Base-by-base conservation (phyloP, 257 asterid genomes). In the Penstemon newberryi region DNA sequence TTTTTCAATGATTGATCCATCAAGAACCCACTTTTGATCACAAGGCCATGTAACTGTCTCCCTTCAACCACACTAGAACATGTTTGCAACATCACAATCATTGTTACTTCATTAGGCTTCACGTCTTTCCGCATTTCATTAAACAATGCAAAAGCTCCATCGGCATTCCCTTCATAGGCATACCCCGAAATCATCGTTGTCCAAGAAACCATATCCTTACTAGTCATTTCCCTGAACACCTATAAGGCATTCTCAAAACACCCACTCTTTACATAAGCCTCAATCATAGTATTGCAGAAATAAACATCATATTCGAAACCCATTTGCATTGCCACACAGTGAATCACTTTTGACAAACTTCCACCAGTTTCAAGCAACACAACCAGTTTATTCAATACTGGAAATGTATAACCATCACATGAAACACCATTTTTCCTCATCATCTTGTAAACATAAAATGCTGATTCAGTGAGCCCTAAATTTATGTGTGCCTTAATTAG, bases 141-240 rank as follows among this genome's bases (percentile, higher is more conserved):
- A 44, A 82, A 82, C 77, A 79, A 70, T 19, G 54, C 55, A 60
- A 79, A 79, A 60, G 87, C 87, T n/a, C 55, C 56, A 11, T 6
- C 44, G 19, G 39, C 25, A 63, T 81, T 52, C 44, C 80, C 83
- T 62, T 69, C 79, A 42, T 47, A 42, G 37, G 61, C 73, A 55
- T 53, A 72, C 19, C 79, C 82, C 0, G 83, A 79, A 50, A 81
- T 73, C 60, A 81, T 56, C 3, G 80, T 66, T 42, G 82, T 85
- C 89, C 89, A 85, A 60, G 91, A 85, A 66, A 81, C 84, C 73
- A 69, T 63, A 63, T 85, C 91, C 40, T 70, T 77, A 1, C 39
- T 6, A 50, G 77, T 79, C 87, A 81, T 85, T 79, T 77, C 84
- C 3, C 60, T 70, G 40, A 85, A 85, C 82, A 81, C 5, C 76